Evolutionary conservation across 1,139 yeast genomes (phyloP).

Genomic region (Saccharomyces hybrid): DNA sequence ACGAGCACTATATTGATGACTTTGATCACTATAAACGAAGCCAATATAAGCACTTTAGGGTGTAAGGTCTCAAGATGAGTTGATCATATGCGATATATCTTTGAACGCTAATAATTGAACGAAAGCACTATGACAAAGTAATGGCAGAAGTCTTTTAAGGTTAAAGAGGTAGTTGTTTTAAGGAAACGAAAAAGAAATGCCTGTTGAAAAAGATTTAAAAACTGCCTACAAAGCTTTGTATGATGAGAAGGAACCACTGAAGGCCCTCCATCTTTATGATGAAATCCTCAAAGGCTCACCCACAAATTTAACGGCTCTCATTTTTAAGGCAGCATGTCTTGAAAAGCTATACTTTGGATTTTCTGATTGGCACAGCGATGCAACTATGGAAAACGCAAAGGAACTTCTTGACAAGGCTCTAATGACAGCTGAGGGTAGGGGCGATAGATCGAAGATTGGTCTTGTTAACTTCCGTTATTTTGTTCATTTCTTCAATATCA

Average conservation of each 20-base stretch:
- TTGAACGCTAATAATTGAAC: background rate
- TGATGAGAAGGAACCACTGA: constrained; percentile 33
- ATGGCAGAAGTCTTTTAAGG: background rate
- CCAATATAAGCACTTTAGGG: background rate
- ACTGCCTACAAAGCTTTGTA: constrained; percentile 30
- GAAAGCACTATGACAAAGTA: background rate
- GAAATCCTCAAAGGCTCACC: constrained; percentile 35
- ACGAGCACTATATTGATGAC: background rate
- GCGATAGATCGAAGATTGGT: constrained; percentile 48
- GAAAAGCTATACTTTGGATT: constrained; percentile 39
- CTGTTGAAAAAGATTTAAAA: constrained; percentile 25
- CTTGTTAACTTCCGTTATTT: constrained; percentile 56
- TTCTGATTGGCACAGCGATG: constrained; percentile 31
- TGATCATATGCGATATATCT: background rate
- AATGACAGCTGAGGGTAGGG: constrained; percentile 44
- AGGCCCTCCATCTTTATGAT: constrained; percentile 35
- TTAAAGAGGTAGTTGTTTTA: background rate
- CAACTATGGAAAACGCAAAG: constrained; percentile 43
- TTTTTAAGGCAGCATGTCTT: constrained; percentile 51
- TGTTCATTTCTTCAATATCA: constrained; percentile 42
- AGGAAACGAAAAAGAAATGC: constrained; percentile 13
- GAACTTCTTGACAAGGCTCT: constrained; percentile 51
- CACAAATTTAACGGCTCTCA: constrained; percentile 43
- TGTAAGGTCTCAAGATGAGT: background rate
- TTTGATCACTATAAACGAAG: background rate